A percentile compares a stretch with the other conserved stretches of the same genome.
Evolutionary conservation across 306 rosid genomes (phyloP).

Genomic region (Clitoria ternatea): DNA sequence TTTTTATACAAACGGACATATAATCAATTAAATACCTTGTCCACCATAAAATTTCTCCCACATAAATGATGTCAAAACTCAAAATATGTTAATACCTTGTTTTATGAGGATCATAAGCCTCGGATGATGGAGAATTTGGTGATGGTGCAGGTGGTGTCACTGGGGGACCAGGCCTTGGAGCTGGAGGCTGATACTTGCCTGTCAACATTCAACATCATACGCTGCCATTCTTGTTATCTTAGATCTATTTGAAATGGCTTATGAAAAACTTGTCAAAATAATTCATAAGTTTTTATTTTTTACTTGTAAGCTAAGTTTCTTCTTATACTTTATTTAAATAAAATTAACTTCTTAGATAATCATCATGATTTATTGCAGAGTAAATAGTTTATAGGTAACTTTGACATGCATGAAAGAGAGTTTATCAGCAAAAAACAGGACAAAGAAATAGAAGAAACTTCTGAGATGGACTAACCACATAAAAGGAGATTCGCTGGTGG

Average conservation of each 20-base stretch:
- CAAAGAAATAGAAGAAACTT: neutral
- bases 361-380: neutral
- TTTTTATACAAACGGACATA: too few species aligned
- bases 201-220: slow-evolving; percentile 10
- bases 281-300: too few species aligned
- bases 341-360: too few species aligned
- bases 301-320: too few species aligned
- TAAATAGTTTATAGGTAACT: too few species aligned
- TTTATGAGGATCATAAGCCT: slow-evolving; percentile 26
- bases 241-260: too few species aligned
- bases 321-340: too few species aligned
- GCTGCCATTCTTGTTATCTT: too few species aligned
- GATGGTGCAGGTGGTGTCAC: slow-evolving; percentile 23
- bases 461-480: slow-evolving; percentile 53
- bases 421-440: neutral
- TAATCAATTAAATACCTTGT: too few species aligned
- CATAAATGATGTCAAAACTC: neutral
- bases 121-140: slow-evolving; percentile 24
- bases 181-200: slow-evolving; percentile 33
- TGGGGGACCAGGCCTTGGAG: slow-evolving; percentile 28
- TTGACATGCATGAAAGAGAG: neutral
- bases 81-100: slow-evolving; percentile 35
- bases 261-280: too few species aligned
- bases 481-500: slow-evolving; percentile 57
- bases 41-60: too few species aligned